These are phyloP conservation scores for Pseudogymnoascus sp. DNA, from an alignment of 2,329 filamentous ascomycete genomes.

Conservation along the genomic window DNA sequence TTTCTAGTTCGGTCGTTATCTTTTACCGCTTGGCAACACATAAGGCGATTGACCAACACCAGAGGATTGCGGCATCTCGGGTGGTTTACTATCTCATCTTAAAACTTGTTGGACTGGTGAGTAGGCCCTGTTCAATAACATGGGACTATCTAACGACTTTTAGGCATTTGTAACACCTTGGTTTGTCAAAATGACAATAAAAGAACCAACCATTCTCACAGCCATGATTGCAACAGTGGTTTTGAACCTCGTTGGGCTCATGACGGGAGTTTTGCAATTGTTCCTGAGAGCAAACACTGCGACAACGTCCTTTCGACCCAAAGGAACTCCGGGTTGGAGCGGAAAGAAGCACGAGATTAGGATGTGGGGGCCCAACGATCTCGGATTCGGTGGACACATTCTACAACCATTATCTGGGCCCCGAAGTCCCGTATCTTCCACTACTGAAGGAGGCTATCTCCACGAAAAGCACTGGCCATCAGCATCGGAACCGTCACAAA, in stretches of 20 bases:
- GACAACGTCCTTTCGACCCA: slow-evolving; percentile 46
- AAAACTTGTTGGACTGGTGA: slow-evolving; percentile 50
- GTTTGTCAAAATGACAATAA: slow-evolving; percentile 51
- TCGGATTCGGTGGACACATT: slow-evolving; percentile 25
- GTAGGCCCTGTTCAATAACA: slow-evolving; percentile 23
- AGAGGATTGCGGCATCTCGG: slow-evolving; percentile 57
- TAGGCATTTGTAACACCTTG: slow-evolving; percentile 56
- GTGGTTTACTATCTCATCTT: slow-evolving; percentile 60
- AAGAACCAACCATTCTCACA: slow-evolving; percentile 40
- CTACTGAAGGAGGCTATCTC: neutral
- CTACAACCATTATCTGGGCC: slow-evolving; percentile 24
- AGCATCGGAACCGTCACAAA: neutral
- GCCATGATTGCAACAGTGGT: slow-evolving; percentile 60
- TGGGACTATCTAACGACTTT: slow-evolving; percentile 21
- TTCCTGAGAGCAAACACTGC: slow-evolving; percentile 58
- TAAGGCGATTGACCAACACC: slow-evolving; percentile 47
- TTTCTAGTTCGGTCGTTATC: slow-evolving; percentile 45
- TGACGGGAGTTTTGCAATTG: slow-evolving; percentile 58
- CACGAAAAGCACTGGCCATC: slow-evolving; percentile 1
- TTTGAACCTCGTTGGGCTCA: slow-evolving; percentile 57
- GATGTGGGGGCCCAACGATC: slow-evolving; percentile 37
- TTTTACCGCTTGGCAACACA: slow-evolving; percentile 51
- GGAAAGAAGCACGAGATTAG: slow-evolving; percentile 42
- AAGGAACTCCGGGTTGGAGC: slow-evolving; percentile 41
- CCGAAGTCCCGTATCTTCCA: slow-evolving; percentile 9